Conservation (phyloP, 768 basidiomycete species). For the Butyriboletus loyo region DNA sequence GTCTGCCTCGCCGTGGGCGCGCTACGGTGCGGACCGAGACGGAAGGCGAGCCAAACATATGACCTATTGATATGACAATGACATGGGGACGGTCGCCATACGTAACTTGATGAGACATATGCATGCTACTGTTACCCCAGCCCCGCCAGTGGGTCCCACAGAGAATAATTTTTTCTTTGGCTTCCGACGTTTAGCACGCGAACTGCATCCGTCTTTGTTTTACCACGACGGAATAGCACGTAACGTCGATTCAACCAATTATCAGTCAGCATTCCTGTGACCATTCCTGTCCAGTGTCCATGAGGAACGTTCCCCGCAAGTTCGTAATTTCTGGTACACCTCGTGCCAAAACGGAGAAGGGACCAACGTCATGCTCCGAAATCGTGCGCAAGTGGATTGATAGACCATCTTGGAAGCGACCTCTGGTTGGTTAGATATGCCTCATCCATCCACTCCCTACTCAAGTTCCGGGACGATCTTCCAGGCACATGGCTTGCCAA, state of each 20-base stretch:
- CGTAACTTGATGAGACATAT: conserved; percentile 1
- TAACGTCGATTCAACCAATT: conserved; percentile 1
- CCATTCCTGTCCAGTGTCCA: not conserved
- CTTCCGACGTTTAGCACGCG: not conserved
- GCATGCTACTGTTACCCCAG: not conserved
- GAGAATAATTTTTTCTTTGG: not conserved
- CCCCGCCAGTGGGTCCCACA: conserved; percentile 3
- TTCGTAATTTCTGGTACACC: not conserved
- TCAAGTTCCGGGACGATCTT: not conserved
- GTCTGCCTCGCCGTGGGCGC: conserved; percentile 14
- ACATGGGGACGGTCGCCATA: conserved; percentile 19
- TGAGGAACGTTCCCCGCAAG: conserved; percentile 7
- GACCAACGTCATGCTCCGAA: conserved; percentile 8
- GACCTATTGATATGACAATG: conserved; percentile 15
- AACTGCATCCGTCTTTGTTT: not conserved
- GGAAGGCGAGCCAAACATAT: conserved; percentile 6
- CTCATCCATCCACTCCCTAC: not conserved
- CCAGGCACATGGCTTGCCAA: conserved; percentile 19
- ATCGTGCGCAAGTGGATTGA: not conserved
- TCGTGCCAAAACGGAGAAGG: not conserved
- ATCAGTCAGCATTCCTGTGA: conserved; percentile 4
- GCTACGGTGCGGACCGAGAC: conserved; percentile 11
- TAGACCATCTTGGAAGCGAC: not conserved
- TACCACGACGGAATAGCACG: conserved; percentile 7
- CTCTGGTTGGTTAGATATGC: not conserved